Conservation (phyloP, 73 alveolate species). For the Blepharisma japonicum region DNA sequence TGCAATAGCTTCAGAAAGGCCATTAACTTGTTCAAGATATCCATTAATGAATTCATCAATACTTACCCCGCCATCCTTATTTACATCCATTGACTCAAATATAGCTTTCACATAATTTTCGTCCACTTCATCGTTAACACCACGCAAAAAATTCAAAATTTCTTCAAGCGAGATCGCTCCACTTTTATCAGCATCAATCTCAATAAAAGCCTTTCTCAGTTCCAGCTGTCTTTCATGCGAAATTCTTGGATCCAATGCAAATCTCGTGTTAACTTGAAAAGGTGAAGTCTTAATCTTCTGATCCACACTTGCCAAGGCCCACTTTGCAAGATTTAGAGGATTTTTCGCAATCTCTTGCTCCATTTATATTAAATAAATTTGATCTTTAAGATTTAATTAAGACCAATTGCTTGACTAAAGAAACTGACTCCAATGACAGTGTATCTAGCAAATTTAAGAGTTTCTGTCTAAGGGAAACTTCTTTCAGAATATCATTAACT, state of each 20-base stretch:
- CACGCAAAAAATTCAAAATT: background rate
- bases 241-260: background rate
- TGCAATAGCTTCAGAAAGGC: conserved; percentile 33
- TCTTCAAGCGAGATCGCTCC: background rate
- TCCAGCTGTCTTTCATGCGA: background rate
- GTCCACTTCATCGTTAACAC: background rate
- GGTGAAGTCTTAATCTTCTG: background rate
- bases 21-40: conserved; percentile 34
- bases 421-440: no score
- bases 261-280: background rate
- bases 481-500: background rate
- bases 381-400: background rate
- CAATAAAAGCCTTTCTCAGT: background rate
- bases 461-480: background rate
- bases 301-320: background rate
- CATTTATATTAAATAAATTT: background rate
- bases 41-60: conserved; percentile 41
- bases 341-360: background rate
- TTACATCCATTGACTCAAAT: conserved; percentile 38
- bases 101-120: conserved; percentile 3
- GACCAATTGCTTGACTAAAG: no score
- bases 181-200: background rate
- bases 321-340: conserved; percentile 2
- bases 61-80: conserved; percentile 48
- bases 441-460: no score